These are phyloP conservation scores for Rhizoctonia solani DNA, from an alignment of 1,284 basidiomycete species.

Conservation along the genomic window DNA sequence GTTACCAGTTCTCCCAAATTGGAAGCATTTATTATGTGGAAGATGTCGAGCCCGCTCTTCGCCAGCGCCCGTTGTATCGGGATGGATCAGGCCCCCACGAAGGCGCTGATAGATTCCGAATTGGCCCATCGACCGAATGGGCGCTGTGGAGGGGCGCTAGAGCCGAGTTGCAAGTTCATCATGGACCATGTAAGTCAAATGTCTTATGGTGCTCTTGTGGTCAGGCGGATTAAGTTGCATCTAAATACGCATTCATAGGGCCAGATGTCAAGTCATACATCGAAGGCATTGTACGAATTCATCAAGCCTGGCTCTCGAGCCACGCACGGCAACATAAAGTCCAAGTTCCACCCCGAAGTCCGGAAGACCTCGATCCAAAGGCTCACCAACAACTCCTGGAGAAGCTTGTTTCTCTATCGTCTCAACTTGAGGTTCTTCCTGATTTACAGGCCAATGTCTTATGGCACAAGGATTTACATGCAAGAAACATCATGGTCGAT, in stretches of 20 bases:
- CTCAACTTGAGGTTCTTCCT: conserved; percentile 23
- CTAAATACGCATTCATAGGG: not conserved
- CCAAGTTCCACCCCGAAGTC: conserved; percentile 24
- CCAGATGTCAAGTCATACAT: not conserved
- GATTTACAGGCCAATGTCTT: conserved; percentile 3
- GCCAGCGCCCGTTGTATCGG: conserved; percentile 40
- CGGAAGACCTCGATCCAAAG: conserved; percentile 25
- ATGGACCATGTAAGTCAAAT: conserved; percentile 44
- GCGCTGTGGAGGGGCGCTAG: conserved; percentile 43
- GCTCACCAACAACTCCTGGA: conserved; percentile 29
- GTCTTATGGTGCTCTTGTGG: not conserved
- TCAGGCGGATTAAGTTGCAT: not conserved
- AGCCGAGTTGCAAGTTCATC: conserved; percentile 40
- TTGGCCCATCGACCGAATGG: conserved; percentile 43
- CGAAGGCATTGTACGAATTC: conserved; percentile 32
- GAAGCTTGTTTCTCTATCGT: conserved; percentile 24
- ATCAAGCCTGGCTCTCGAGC: conserved; percentile 21
- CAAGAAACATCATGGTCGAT: conserved; percentile 41
- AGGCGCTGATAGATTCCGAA: conserved; percentile 40
- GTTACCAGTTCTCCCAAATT: conserved; percentile 44
- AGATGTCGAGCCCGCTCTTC: conserved; percentile 43
- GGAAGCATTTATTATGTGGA: conserved; percentile 49
- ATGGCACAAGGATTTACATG: conserved; percentile 37
- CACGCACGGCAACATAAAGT: conserved; percentile 22
- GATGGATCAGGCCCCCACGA: conserved; percentile 22